Evolutionary conservation across 768 basidiomycete genomes (phyloP).

Genomic region (Pleurotus platypus): DNA sequence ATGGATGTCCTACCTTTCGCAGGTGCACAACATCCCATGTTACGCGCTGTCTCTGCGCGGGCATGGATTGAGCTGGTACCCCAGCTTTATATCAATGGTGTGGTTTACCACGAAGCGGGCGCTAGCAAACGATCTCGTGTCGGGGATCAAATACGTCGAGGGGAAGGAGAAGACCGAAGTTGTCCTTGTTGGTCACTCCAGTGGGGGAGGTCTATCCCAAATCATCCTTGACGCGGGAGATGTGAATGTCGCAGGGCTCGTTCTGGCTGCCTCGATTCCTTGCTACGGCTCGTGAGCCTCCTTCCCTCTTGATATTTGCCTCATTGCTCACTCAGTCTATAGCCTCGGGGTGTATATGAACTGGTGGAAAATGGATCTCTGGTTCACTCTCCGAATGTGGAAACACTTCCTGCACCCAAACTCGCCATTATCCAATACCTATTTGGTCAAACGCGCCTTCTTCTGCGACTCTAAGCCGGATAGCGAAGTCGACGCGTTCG

Average conservation of each 20-base stretch:
- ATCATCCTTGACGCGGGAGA: not conserved
- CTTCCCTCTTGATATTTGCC: not conserved
- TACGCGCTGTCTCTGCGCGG: not conserved
- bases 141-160: not conserved
- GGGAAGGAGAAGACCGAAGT: not conserved
- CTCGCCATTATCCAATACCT: not conserved
- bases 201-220: constrained; percentile 1
- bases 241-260: not conserved
- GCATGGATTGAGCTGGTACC: constrained; percentile 5
- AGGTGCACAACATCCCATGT: not conserved
- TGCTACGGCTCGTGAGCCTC: constrained; percentile 1
- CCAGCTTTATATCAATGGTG: constrained; percentile 1
- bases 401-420: not conserved
- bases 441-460: not conserved
- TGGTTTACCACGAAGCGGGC: not conserved
- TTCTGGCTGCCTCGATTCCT: not conserved
- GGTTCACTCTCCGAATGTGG: not conserved
- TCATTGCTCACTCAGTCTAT: not conserved
- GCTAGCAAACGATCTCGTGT: not conserved
- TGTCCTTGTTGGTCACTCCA: not conserved
- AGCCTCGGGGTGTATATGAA: not conserved
- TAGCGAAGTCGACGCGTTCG: not conserved
- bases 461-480: not conserved
- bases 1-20: constrained; percentile 4
- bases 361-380: constrained; percentile 1